phyloP scores from a whole-genome alignment of 1,284 basidiomycete species.

The Rhizoctonia solani region DNA sequence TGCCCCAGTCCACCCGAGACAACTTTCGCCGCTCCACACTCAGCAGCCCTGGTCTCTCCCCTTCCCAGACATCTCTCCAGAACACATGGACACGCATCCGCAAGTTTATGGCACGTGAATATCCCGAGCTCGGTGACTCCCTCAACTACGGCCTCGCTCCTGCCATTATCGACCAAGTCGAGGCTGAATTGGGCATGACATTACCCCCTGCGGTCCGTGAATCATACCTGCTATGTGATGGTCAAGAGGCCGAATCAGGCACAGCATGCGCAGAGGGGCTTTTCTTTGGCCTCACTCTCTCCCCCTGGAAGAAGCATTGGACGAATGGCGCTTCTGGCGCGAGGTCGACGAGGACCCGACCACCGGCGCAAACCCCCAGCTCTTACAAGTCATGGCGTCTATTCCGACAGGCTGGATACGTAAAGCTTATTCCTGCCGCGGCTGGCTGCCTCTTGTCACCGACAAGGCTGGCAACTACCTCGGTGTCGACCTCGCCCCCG shows the following conservation, averaged over 20 bases:
- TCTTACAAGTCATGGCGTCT: slow-evolving; percentile 81
- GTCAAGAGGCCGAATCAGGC: slow-evolving; percentile 85
- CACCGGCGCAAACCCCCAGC: slow-evolving; percentile 72
- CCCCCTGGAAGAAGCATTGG: slow-evolving; percentile 85
- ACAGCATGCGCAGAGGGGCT: slow-evolving; percentile 85
- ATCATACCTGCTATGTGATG: slow-evolving; percentile 80
- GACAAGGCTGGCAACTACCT: slow-evolving; percentile 97
- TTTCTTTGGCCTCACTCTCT: slow-evolving; percentile 85
- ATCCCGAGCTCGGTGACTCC: slow-evolving; percentile 88
- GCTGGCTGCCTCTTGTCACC: slow-evolving; percentile 93
- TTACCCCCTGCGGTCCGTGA: slow-evolving; percentile 81
- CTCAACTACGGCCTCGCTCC: slow-evolving; percentile 84
- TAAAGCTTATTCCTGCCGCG: slow-evolving; percentile 86
- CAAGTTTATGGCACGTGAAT: slow-evolving; percentile 74
- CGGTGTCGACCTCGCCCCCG: slow-evolving; percentile 92
- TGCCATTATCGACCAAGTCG: slow-evolving; percentile 73
- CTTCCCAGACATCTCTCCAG: slow-evolving; percentile 62
- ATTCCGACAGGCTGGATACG: slow-evolving; percentile 93
- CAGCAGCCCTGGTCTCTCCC: slow-evolving; percentile 40
- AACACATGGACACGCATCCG: slow-evolving; percentile 81
- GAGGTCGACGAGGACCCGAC: slow-evolving; percentile 83
- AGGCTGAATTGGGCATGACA: slow-evolving; percentile 78
- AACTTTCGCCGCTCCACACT: slow-evolving; percentile 32
- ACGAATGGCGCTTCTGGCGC: slow-evolving; percentile 94
- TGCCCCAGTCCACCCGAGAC: slow-evolving; percentile 37